phyloP scores from a whole-genome alignment of 176 grass and related monocot species.

The barley (Hordeum vulgare) region MorexV3_pseudomolecules_assembly NC_058521.1:23002088-23002587 shows the following conservation, averaged over 20 bases:
- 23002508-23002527: background rate
- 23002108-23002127: background rate
- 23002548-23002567: background rate
- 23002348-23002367: slow-evolving; percentile 35
- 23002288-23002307: slow-evolving; percentile 6
- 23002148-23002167: background rate
- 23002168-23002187: background rate
- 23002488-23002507: slow-evolving; percentile 44
- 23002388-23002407: slow-evolving; percentile 76
- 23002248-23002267: background rate
- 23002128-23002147: background rate
- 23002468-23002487: slow-evolving; percentile 74
- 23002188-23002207: background rate
- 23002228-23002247: background rate
- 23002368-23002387: slow-evolving; percentile 51
- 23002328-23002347: slow-evolving; percentile 51
- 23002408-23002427: slow-evolving; percentile 64
- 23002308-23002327: slow-evolving; percentile 66
- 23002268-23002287: background rate
- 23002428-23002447: slow-evolving; percentile 90
- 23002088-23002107: background rate
- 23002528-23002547: background rate
- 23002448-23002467: slow-evolving; percentile 78
- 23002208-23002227: background rate
- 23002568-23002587: background rate